phyloP scores from a whole-genome alignment of 2,329 filamentous ascomycete genomes.

The Fusarium musae region DNA sequence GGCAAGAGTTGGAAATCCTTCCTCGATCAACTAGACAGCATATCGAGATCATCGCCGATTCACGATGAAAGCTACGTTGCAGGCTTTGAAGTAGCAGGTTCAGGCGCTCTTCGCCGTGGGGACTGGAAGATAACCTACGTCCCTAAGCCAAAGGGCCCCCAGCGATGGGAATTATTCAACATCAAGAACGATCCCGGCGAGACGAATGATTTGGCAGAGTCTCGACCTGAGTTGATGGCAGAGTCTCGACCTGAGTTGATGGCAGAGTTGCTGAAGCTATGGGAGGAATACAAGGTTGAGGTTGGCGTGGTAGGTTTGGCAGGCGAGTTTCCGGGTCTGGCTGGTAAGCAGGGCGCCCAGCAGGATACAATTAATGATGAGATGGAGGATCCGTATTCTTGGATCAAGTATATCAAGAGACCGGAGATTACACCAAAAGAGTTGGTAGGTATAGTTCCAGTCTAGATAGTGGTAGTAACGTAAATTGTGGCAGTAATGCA shows the following conservation, averaged over 20 bases:
- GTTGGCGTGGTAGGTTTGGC: slow-evolving; percentile 19
- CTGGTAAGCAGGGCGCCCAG: not conserved
- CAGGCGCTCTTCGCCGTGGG: slow-evolving; percentile 62
- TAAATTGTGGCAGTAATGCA: too few relatives aligned
- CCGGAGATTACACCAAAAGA: slow-evolving; percentile 14
- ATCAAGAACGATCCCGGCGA: slow-evolving; percentile 64
- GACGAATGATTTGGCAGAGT: slow-evolving; percentile 55
- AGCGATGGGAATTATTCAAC: slow-evolving; percentile 68
- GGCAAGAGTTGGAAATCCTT: slow-evolving; percentile 19
- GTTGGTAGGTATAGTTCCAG: slow-evolving; percentile 1
- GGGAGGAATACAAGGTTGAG: slow-evolving; percentile 25
- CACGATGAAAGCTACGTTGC: slow-evolving; percentile 53
- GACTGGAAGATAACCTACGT: slow-evolving; percentile 69
- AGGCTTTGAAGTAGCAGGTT: slow-evolving; percentile 68
- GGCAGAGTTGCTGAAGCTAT: slow-evolving; percentile 1
- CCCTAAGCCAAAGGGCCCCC: slow-evolving; percentile 58
- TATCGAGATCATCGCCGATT: slow-evolving; percentile 11
- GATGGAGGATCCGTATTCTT: slow-evolving; percentile 21
- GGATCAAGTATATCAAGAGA: slow-evolving; percentile 25
- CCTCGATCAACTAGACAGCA: not conserved
- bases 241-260: slow-evolving; percentile 54
- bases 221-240: slow-evolving; percentile 54
- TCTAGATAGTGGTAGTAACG: not conserved
- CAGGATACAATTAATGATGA: not conserved
- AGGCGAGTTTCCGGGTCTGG: not conserved